Evolutionary conservation across 2,329 filamentous ascomycete species (phyloP).

Genomic region (Exserohilum turcica): DNA sequence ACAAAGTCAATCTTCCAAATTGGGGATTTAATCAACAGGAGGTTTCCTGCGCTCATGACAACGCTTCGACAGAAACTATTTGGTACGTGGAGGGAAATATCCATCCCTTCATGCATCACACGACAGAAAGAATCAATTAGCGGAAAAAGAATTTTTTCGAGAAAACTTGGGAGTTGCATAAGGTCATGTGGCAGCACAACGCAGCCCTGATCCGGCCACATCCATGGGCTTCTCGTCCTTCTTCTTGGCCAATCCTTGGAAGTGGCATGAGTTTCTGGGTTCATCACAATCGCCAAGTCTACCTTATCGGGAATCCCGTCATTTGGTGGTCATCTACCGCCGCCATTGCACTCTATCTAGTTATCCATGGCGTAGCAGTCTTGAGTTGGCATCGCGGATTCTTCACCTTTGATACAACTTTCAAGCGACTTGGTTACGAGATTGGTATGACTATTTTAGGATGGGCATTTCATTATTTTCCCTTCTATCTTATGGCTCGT

Average conservation of each 20-base stretch:
- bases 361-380: conserved; percentile 86
- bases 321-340: conserved; percentile 91
- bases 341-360: conserved; percentile 74
- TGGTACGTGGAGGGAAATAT: conserved; percentile 96
- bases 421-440: conserved; percentile 98
- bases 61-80: conserved; percentile 91
- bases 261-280: conserved; percentile 99
- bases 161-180: conserved; percentile 96
- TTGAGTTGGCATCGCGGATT: conserved; percentile 94
- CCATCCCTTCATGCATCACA: conserved; percentile 71
- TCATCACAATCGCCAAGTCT: conserved; percentile 90
- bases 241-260: conserved; percentile 87
- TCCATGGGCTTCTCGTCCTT: conserved; percentile 94
- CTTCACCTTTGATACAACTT: conserved; percentile 80
- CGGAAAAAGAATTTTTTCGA: conserved; percentile 91
- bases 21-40: conserved; percentile 99
- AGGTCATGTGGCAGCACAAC: conserved; percentile 99
- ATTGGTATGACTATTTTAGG: conserved; percentile 89
- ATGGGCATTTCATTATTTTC: conserved; percentile 98
- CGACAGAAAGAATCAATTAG: conserved; percentile 91
- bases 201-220: conserved; percentile 95
- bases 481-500: conserved; percentile 96
- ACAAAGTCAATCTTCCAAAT: conserved; percentile 97
- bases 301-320: conserved; percentile 84
- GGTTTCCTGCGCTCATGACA: conserved; percentile 90